Evolutionary conservation across 2,329 filamentous ascomycete genomes (phyloP), one percentile per base, ranked within the genome.

Genomic region (Paecilomyces formosus): DNA sequence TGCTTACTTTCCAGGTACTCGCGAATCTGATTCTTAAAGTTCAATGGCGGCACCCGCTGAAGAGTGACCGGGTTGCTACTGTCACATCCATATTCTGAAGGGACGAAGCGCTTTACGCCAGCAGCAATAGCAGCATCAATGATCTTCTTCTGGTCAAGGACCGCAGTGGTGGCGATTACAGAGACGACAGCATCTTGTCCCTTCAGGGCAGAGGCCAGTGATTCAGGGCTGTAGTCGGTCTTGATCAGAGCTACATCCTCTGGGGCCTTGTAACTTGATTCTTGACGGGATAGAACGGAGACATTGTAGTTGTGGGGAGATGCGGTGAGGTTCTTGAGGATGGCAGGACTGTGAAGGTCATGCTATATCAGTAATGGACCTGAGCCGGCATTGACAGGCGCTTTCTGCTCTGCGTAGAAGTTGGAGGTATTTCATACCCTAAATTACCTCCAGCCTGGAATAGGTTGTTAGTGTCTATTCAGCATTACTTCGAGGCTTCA

Each of bases 71-170:
- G 49, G 26, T 52, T 22, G 50, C 50, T 52, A n/a, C 22, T 26
- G 13, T 52, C 50, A 7, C 18, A 21, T 52, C 50, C 50, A 52
- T 26, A 88, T 62, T 89, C 86, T 35, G 82, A 83, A 1, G 85
- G 84, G 1, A 86, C 78, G 66, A 85, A 86, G 6, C 84, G 78
- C 63, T 81, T 80, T 5, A 88, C 85, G 1, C 84, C 82, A 1
- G 84, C 83, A 3, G 78, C 78, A 28, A 84, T 73, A 31, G 84
- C 80, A 0, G 85, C 86, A 31, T 87, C 80, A 52, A 87, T 77
- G 53, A 87, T 73, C 13, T 73, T 72, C 54, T 74, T 74, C 65
- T 85, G 83, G 1, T 79, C 68, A 1, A 66, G 69, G 11, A 78
- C 28, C 2, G 62, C 53, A 21, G 21, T 21, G 4, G 31, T 55